phyloP scores from a whole-genome alignment of 2,329 filamentous ascomycete genomes.

The Alternaria sp. region DNA sequence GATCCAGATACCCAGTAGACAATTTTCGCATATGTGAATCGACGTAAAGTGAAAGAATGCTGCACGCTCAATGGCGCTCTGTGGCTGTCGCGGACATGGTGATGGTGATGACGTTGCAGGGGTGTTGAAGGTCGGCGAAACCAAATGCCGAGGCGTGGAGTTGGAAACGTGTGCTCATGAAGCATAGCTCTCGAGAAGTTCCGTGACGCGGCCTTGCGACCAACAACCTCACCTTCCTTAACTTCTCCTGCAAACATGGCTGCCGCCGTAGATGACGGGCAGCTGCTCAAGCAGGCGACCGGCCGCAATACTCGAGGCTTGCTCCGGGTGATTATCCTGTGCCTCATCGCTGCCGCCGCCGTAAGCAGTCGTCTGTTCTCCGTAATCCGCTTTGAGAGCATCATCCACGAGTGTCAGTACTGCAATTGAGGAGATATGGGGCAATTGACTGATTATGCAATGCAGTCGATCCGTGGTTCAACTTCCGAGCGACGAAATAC shows the following conservation, averaged over 20 bases:
- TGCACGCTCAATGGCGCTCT: background rate
- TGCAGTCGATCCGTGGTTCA: constrained; percentile 98
- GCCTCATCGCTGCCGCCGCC: constrained; percentile 87
- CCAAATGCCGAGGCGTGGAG: constrained; percentile 30
- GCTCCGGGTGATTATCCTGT: constrained; percentile 87
- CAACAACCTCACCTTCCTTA: constrained; percentile 30
- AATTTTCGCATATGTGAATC: background rate
- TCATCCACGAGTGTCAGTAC: constrained; percentile 97
- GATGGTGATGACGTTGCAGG: constrained; percentile 6
- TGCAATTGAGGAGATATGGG: background rate
- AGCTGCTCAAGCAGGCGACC: constrained; percentile 77
- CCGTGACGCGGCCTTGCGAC: constrained; percentile 44
- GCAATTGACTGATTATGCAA: constrained; percentile 33
- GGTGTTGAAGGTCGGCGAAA: constrained; percentile 21
- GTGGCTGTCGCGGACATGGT: background rate
- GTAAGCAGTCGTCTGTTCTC: constrained; percentile 95
- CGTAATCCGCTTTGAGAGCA: constrained; percentile 98
- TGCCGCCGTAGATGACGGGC: constrained; percentile 44
- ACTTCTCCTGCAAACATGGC: constrained; percentile 44
- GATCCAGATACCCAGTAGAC: background rate
- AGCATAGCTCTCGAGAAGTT: constrained; percentile 36
- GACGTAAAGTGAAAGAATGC: background rate
- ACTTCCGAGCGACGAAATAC: constrained; percentile 98
- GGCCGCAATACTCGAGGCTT: constrained; percentile 83
- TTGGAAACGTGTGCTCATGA: constrained; percentile 37